phyloP scores from a whole-genome alignment of 371 early-diverging fungal genomes.

The Massospora cicadina region DNA sequence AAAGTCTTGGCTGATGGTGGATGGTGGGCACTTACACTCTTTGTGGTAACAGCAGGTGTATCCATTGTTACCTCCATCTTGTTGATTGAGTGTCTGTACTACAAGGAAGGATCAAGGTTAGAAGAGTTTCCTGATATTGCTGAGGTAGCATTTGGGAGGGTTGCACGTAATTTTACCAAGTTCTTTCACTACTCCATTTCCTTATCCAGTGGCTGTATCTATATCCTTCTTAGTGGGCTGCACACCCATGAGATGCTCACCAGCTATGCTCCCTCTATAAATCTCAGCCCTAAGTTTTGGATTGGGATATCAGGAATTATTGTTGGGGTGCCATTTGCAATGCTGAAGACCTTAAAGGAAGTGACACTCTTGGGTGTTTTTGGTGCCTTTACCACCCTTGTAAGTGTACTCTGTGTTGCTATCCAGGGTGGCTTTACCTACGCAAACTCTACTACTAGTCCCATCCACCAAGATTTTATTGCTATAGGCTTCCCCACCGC shows the following conservation, averaged over 20 bases:
- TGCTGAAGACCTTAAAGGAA: slow-evolving; percentile 50
- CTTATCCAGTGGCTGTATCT: slow-evolving; percentile 54
- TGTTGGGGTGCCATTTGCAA: slow-evolving; percentile 47
- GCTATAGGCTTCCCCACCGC: slow-evolving; percentile 21
- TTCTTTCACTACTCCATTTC: slow-evolving; percentile 44
- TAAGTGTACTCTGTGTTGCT: slow-evolving; percentile 53
- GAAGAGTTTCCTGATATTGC: slow-evolving; percentile 38
- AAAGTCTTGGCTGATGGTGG: slow-evolving; percentile 58
- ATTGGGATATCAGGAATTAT: slow-evolving; percentile 36
- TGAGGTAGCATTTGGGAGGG: slow-evolving; percentile 39
- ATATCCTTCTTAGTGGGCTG: slow-evolving; percentile 49
- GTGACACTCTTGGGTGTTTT: slow-evolving; percentile 34
- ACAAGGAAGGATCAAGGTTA: slow-evolving; percentile 22
- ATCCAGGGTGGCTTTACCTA: slow-evolving; percentile 21
- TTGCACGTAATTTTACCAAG: slow-evolving; percentile 32
- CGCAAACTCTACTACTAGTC: slow-evolving; percentile 10
- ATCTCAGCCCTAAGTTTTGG: slow-evolving; percentile 41
- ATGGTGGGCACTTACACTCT: slow-evolving; percentile 57
- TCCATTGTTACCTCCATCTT: slow-evolving; percentile 46
- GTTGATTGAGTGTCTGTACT: slow-evolving; percentile 50
- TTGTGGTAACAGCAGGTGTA: slow-evolving; percentile 50
- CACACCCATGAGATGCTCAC: slow-evolving; percentile 17
- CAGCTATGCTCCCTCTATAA: slow-evolving; percentile 31
- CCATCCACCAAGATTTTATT: slow-evolving; percentile 16
- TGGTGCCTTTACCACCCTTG: slow-evolving; percentile 42